These are phyloP conservation scores for Trametes hirsuta DNA, from an alignment of 1,284 basidiomycete species.

Conservation along the genomic window DNA sequence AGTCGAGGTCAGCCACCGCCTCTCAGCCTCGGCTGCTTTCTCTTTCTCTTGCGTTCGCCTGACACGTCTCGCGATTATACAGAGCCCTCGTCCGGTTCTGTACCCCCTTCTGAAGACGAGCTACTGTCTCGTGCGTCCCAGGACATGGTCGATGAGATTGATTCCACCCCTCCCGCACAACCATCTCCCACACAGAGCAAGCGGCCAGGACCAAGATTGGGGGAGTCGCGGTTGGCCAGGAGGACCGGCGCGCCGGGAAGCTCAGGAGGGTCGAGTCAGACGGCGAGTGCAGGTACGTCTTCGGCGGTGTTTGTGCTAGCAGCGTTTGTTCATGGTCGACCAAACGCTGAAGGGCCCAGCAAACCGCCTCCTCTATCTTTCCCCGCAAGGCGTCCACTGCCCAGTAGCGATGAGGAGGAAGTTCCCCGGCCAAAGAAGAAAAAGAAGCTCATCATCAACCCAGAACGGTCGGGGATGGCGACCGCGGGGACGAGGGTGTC, in stretches of 20 bases:
- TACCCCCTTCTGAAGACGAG: slow-evolving; percentile 4
- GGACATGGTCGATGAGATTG: slow-evolving; percentile 8
- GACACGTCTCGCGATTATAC: neutral
- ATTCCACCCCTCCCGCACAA: neutral
- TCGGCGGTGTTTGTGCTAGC: neutral
- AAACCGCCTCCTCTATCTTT: neutral
- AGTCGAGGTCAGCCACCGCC: slow-evolving; percentile 4
- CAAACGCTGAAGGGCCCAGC: neutral
- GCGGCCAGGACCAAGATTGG: neutral
- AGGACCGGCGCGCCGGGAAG: neutral
- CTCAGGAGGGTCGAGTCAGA: neutral
- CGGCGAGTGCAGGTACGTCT: slow-evolving; percentile 2
- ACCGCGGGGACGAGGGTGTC: slow-evolving; percentile 3
- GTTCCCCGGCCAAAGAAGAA: slow-evolving; percentile 9
- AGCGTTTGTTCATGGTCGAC: neutral
- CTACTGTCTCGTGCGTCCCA: slow-evolving; percentile 1
- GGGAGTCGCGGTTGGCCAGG: neutral
- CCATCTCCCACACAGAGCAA: neutral
- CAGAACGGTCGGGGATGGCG: slow-evolving; percentile 1
- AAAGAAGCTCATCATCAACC: slow-evolving; percentile 9
- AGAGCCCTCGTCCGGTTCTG: neutral
- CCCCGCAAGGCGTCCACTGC: slow-evolving; percentile 4
- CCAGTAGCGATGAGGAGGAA: slow-evolving; percentile 7
- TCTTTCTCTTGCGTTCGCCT: neutral
- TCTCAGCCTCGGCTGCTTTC: neutral